Evolutionary conservation across 2,329 filamentous ascomycete genomes (phyloP).

Genomic region (Cordyceps cateniannulata): DNA sequence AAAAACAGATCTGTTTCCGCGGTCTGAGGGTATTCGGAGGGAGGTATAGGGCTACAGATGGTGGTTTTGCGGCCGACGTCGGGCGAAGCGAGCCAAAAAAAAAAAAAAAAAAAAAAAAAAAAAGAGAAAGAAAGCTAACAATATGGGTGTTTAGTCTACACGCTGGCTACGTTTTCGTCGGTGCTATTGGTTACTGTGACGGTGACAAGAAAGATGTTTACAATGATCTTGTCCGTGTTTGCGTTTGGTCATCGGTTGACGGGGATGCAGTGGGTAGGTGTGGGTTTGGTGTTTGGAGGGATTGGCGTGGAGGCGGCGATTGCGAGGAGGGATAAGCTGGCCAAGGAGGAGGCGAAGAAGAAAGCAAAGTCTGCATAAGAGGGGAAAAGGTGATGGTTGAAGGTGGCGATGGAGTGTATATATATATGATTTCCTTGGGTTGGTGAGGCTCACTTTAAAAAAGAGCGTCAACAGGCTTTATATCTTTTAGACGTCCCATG

Average conservation of each 20-base stretch:
- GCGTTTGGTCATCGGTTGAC: conserved; percentile 87
- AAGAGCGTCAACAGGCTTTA: no score
- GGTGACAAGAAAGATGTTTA: conserved; percentile 97
- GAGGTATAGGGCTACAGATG: neutral
- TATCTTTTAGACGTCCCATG: no score
- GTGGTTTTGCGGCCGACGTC: neutral
- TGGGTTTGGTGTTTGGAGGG: conserved; percentile 87
- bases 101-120: neutral
- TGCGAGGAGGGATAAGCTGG: conserved; percentile 73
- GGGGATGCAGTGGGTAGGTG: conserved; percentile 88
- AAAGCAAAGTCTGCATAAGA: conserved; percentile 31
- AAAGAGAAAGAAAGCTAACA: conserved; percentile 16
- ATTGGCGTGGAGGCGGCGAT: conserved; percentile 87
- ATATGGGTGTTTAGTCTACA: conserved; percentile 57
- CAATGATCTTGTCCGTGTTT: conserved; percentile 93
- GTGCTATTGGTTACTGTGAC: conserved; percentile 92
- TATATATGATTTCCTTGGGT: neutral
- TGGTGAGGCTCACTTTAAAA: no score
- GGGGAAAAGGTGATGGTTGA: neutral
- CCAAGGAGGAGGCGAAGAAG: conserved; percentile 62
- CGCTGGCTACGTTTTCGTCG: conserved; percentile 83
- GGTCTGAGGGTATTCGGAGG: no score
- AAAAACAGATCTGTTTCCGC: no score
- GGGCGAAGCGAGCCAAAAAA: neutral
- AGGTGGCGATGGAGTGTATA: neutral